A percentile compares a stretch with the other conserved stretches of the same genome.
phyloP scores from a whole-genome alignment of 164 flowering plant genomes.

The Warburgia ugandensis region DNA sequence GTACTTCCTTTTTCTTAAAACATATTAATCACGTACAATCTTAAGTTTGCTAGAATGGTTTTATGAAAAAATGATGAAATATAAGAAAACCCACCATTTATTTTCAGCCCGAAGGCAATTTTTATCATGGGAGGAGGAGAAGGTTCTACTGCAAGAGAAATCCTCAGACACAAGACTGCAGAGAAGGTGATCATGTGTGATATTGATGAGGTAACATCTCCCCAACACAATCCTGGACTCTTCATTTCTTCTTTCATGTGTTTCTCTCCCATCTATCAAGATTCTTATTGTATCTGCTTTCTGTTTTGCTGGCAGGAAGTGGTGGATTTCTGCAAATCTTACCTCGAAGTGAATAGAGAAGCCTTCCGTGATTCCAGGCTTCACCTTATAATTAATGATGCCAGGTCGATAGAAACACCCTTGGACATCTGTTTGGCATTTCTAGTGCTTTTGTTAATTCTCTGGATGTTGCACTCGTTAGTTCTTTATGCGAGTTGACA shows the following conservation, averaged over 20 bases:
- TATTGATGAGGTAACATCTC: constrained; percentile 86
- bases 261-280: no score
- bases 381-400: constrained; percentile 85
- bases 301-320: constrained; percentile 53
- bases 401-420: constrained; percentile 30
- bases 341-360: constrained; percentile 61
- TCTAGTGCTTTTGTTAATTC: background rate
- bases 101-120: constrained; percentile 48
- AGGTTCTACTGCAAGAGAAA: constrained; percentile 89
- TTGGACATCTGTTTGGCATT: background rate
- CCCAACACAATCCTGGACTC: no score
- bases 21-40: no score
- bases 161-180: constrained; percentile 56
- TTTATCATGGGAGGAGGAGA: constrained; percentile 97
- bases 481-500: background rate
- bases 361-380: constrained; percentile 74
- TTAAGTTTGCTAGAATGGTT: no score
- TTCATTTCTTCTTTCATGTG: no score
- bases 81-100: background rate
- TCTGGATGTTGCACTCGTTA: background rate
- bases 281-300: background rate
- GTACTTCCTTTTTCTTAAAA: constrained; percentile 20
- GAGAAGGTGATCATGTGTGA: constrained; percentile 86
- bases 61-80: no score
- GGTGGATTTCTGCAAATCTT: constrained; percentile 80